Percentiles rank a stretch among this genome's conserved stretches.
phyloP scores from a whole-genome alignment of 2,329 filamentous ascomycete genomes.

The Fusarium verrucosum region DNA sequence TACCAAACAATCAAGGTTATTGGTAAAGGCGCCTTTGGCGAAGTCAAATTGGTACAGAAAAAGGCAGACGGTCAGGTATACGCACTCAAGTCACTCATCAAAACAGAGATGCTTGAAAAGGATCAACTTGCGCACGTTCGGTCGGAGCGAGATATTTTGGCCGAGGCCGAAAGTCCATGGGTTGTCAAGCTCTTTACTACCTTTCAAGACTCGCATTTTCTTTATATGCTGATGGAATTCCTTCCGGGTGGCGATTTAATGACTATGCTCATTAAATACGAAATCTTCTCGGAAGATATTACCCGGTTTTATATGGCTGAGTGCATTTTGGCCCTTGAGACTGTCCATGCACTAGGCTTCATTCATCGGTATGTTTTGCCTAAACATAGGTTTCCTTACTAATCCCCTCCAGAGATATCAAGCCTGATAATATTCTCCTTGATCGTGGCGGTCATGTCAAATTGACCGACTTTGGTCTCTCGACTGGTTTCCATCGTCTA shows the following conservation, averaged over 20 bases:
- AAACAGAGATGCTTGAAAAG: conserved; percentile 99
- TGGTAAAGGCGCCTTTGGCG: conserved; percentile 97
- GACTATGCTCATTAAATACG: conserved; percentile 99
- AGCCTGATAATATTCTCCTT: conserved; percentile 97
- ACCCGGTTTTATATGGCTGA: conserved; percentile 99
- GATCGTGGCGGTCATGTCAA: conserved; percentile 97
- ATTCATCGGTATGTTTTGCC: conserved; percentile 96
- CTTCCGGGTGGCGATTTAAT: conserved; percentile 97
- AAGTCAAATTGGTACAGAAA: conserved; percentile 96
- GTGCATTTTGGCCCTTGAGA: conserved; percentile 97
- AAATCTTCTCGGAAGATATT: conserved; percentile 99
- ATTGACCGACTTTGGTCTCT: conserved; percentile 96
- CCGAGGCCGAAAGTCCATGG: conserved; percentile 99
- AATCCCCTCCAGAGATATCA: conserved; percentile 79
- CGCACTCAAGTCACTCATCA: conserved; percentile 97
- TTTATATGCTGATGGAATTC: conserved; percentile 99
- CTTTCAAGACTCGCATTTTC: conserved; percentile 94
- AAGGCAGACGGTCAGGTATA: conserved; percentile 97
- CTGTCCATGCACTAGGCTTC: conserved; percentile 96
- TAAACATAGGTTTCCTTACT: too few relatives aligned
- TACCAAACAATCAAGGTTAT: conserved; percentile 98
- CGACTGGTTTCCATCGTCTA: conserved; percentile 96
- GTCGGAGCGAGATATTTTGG: conserved; percentile 95
- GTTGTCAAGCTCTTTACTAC: conserved; percentile 98
- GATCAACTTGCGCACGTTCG: conserved; percentile 97